These are phyloP conservation scores for Crithidia brevicula DNA, from an alignment of 208 protist species.

Conservation along the genomic window DNA sequence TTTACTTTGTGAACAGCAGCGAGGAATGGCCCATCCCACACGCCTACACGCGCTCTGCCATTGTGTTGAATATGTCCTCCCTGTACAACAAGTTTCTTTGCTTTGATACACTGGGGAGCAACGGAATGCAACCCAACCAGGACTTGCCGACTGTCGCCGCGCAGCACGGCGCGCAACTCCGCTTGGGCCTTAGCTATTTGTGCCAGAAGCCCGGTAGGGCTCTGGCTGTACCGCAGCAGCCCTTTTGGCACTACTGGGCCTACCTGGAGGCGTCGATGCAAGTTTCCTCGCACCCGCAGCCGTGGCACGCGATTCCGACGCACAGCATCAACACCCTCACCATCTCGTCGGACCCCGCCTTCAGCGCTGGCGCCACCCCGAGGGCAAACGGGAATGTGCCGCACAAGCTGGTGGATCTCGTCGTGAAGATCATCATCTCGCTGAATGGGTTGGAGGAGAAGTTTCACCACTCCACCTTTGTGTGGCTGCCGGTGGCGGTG, in stretches of 20 bases:
- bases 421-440: conserved; percentile 43
- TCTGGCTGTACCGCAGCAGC: background rate
- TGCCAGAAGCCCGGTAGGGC: conserved; percentile 36
- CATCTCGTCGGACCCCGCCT: conserved; percentile 38
- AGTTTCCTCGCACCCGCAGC: conserved; percentile 36
- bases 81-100: conserved; percentile 49
- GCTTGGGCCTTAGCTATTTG: conserved; percentile 33
- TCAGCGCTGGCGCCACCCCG: background rate
- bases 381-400: background rate
- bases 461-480: conserved; percentile 73
- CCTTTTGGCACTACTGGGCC: conserved; percentile 28
- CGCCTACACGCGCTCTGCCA: conserved; percentile 49
- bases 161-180: background rate
- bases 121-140: conserved; percentile 76
- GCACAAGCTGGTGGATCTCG: conserved; percentile 11
- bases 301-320: conserved; percentile 43
- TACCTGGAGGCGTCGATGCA: conserved; percentile 36
- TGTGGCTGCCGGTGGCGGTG: conserved; percentile 54
- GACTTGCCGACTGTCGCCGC: conserved; percentile 57
- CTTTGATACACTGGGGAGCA: conserved; percentile 50
- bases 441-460: conserved; percentile 72
- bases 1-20: conserved; percentile 63
- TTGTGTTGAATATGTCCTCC: conserved; percentile 71
- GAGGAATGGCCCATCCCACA: conserved; percentile 58
- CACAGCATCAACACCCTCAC: conserved; percentile 63